A percentile compares a stretch with the other conserved stretches of the same genome.
Conservation (phyloP, 306 rosid genomes). For the Crataegus laevigata region DNA sequence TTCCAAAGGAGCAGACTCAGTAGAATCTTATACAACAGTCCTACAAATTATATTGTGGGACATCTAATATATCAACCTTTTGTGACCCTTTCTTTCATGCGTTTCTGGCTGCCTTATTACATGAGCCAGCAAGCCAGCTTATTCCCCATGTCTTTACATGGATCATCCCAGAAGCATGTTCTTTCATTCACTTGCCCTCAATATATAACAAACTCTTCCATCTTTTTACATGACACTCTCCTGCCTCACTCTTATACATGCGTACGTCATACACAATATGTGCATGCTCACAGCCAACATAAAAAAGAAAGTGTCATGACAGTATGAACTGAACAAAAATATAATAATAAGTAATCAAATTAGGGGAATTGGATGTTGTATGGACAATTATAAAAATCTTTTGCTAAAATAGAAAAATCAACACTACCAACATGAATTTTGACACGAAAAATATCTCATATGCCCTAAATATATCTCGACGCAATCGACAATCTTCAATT, state of each 20-base stretch:
- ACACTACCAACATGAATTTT: not conserved
- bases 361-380: not conserved
- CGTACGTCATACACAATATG: not conserved
- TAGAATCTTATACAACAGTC: conserved; percentile 53
- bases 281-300: not conserved
- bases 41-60: conserved; percentile 47
- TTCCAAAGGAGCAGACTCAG: conserved; percentile 65
- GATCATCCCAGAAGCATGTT: conserved; percentile 47
- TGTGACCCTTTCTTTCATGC: conserved; percentile 26
- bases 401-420: no score
- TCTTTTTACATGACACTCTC: conserved; percentile 5
- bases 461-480: not conserved
- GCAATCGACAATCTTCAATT: not conserved
- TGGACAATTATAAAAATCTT: not conserved
- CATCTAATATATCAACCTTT: conserved; percentile 18
- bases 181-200: conserved; percentile 14
- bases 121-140: not conserved
- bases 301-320: no score
- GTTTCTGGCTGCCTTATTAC: conserved; percentile 12
- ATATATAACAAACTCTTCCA: conserved; percentile 29
- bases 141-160: conserved; percentile 9
- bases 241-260: not conserved
- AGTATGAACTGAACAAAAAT: no score
- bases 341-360: no score
- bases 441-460: not conserved